Conservation (phyloP, 2,329 filamentous ascomycete genomes). For the Aurifilum marmelostoma region DNA sequence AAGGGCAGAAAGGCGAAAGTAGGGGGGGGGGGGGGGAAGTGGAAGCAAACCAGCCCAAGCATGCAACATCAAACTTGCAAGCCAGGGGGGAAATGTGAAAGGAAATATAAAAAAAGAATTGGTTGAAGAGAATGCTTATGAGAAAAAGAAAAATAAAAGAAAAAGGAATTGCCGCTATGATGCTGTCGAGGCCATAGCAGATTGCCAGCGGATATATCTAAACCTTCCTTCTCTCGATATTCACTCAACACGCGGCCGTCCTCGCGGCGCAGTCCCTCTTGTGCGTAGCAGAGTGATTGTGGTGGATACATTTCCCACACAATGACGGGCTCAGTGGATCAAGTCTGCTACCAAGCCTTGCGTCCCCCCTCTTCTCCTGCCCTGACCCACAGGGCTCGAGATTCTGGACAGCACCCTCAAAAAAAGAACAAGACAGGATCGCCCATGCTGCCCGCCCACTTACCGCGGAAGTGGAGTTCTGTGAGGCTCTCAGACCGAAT, state of each 20-base stretch:
- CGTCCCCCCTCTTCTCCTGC: not conserved
- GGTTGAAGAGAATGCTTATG: not conserved
- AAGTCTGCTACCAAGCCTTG: slow-evolving; percentile 14
- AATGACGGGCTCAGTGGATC: slow-evolving; percentile 3
- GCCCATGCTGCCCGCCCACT: not conserved
- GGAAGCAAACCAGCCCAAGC: not conserved
- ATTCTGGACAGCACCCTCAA: not conserved
- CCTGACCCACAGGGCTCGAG: not conserved
- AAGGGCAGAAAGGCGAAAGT: not conserved
- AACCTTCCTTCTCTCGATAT: not conserved
- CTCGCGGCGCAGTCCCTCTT: not conserved
- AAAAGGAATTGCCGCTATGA: not conserved
- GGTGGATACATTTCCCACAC: slow-evolving; percentile 9
- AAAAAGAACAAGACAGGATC: not conserved
- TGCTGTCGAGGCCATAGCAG: not conserved
- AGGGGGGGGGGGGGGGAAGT: not conserved
- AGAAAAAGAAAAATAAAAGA: not conserved
- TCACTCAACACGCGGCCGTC: not conserved
- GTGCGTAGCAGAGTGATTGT: slow-evolving; percentile 11
- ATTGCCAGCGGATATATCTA: slow-evolving; percentile 8
- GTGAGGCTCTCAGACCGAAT: not conserved
- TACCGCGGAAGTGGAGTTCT: not conserved
- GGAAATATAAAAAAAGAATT: not conserved
- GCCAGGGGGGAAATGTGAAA: not conserved
- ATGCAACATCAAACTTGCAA: not conserved